phyloP scores from a whole-genome alignment of 1,284 basidiomycete species.

The Fomes fomentarius region DNA sequence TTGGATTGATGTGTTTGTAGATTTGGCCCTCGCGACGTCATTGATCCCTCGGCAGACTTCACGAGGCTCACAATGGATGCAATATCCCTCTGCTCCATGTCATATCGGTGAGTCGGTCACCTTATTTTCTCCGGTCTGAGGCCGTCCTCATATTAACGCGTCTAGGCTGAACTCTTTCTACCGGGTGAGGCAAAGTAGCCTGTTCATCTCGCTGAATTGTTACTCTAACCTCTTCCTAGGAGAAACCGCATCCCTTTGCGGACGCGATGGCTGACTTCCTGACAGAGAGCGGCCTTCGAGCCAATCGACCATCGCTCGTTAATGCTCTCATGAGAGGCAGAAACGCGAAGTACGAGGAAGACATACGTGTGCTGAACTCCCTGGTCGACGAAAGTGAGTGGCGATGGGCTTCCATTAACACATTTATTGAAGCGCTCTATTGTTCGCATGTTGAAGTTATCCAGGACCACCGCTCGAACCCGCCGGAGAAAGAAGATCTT shows the following conservation, averaged over 20 bases:
- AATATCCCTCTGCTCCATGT: conserved; percentile 47
- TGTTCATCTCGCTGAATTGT: too few species aligned
- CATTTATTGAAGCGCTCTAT: too few species aligned
- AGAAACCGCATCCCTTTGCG: conserved; percentile 44
- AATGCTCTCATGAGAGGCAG: conserved; percentile 39
- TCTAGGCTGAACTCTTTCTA: conserved; percentile 32
- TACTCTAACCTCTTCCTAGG: too few species aligned
- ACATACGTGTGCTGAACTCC: conserved; percentile 40
- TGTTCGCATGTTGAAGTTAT: too few species aligned
- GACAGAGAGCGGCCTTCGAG: conserved; percentile 38
- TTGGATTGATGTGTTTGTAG: conserved; percentile 23
- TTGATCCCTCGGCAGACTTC: conserved; percentile 50
- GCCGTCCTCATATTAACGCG: neutral
- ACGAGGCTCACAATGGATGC: conserved; percentile 53
- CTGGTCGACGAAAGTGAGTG: conserved; percentile 41
- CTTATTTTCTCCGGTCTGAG: conserved; percentile 8
- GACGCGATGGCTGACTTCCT: conserved; percentile 46
- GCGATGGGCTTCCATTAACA: too few species aligned
- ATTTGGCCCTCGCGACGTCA: conserved; percentile 44
- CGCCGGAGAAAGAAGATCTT: conserved; percentile 43
- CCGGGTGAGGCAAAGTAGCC: too few species aligned
- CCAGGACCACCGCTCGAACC: conserved; percentile 38
- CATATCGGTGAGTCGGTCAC: conserved; percentile 37
- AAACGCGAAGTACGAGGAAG: conserved; percentile 42
- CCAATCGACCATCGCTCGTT: conserved; percentile 39